phyloP scores from a whole-genome alignment of 495 filamentous ascomycete species.

The Beverwykella pulmonaria region DNA sequence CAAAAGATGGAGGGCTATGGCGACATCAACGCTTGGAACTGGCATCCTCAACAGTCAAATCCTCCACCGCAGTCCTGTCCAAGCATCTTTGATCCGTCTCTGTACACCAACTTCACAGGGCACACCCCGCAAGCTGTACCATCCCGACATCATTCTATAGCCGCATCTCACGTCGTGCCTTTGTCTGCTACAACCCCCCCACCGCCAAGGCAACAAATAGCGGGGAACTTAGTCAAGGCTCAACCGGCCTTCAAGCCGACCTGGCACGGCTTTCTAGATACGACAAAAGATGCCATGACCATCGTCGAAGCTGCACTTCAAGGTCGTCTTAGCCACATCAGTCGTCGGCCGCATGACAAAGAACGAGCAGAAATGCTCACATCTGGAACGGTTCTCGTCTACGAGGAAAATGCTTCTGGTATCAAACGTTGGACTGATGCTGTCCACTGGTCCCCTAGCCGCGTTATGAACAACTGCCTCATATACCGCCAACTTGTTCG shows the following conservation, averaged over 20 bases:
- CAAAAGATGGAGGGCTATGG: constrained; percentile 34
- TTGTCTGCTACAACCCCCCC: constrained; percentile 17
- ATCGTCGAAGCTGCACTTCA: constrained; percentile 56
- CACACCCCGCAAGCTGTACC: neutral
- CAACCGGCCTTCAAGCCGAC: constrained; percentile 36
- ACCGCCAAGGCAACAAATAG: constrained; percentile 15
- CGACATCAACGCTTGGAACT: constrained; percentile 28
- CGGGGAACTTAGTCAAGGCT: constrained; percentile 26
- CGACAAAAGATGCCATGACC: constrained; percentile 37
- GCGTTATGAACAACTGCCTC: constrained; percentile 84
- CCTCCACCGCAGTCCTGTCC: constrained; percentile 2
- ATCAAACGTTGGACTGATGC: constrained; percentile 97
- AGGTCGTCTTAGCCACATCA: constrained; percentile 69
- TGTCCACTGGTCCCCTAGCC: constrained; percentile 84
- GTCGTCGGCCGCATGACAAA: constrained; percentile 81
- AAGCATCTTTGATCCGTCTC: constrained; percentile 19
- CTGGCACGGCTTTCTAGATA: constrained; percentile 34
- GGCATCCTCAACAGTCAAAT: constrained; percentile 9
- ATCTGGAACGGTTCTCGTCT: constrained; percentile 86
- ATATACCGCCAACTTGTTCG: constrained; percentile 86
- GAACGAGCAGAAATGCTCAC: constrained; percentile 73
- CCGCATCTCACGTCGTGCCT: constrained; percentile 13
- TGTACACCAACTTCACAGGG: constrained; percentile 13
- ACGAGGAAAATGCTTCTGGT: constrained; percentile 82
- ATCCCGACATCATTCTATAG: constrained; percentile 24